Percentiles rank a stretch among this genome's conserved stretches.
Evolutionary conservation across 768 basidiomycete genomes (phyloP).

Genomic region (Termitomyces eurrhizus): DNA sequence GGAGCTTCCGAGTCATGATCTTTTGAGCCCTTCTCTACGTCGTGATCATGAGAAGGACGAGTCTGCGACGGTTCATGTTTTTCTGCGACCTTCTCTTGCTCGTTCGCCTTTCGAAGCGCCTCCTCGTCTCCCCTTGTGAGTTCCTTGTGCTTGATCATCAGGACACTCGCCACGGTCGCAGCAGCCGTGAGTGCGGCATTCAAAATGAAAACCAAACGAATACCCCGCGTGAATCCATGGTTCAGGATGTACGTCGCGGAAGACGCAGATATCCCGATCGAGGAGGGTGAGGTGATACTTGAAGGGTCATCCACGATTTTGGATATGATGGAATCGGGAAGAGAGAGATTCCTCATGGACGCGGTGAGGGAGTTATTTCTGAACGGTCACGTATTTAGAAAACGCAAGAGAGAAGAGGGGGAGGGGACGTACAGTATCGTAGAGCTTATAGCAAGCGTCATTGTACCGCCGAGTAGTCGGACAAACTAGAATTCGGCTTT

Average conservation of each 20-base stretch:
- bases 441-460: conserved; percentile 59
- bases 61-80: neutral
- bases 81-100: neutral
- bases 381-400: neutral
- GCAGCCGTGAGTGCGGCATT: conserved; percentile 51
- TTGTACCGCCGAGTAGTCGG: conserved; percentile 64
- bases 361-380: conserved; percentile 47
- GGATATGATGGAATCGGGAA: conserved; percentile 35
- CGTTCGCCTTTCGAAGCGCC: conserved; percentile 30
- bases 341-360: conserved; percentile 33
- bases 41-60: neutral
- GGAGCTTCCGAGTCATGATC: neutral
- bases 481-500: conserved; percentile 43
- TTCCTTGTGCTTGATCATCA: conserved; percentile 61
- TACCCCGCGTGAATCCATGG: conserved; percentile 52
- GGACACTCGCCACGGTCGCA: conserved; percentile 50
- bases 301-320: conserved; percentile 48
- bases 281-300: conserved; percentile 25
- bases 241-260: conserved; percentile 39
- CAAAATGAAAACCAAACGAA: conserved; percentile 56
- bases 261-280: conserved; percentile 31
- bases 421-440: conserved; percentile 44
- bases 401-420: neutral
- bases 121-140: conserved; percentile 57
- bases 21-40: neutral